Base-by-base conservation (phyloP, 371 early-diverging fungal species). In the Mortierella sp. region DNA sequence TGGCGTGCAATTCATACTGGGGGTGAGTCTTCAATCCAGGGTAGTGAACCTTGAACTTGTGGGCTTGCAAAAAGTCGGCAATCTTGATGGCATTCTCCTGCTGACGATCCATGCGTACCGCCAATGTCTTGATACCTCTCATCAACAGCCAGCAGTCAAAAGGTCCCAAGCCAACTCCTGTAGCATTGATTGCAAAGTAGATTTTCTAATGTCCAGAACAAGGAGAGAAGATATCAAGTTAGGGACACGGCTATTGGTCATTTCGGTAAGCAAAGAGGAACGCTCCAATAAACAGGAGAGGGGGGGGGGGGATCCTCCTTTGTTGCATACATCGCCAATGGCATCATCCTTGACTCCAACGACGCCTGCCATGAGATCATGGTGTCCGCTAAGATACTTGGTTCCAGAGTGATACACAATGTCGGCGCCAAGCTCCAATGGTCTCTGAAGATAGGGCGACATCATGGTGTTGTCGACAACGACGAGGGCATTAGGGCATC, bases 381-480 rank as follows among this genome's bases (percentile, higher is more conserved):
- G 94, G 74, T 96, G 96, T n/a, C 96, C 96, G 27, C 90, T 89
- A 28, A 96, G 81, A 78, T 92, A 95, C 79, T 96, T 96, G 27
- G 95, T 96, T 13, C 91, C 94, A 9, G 92, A 92, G 63, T 96
- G 94, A 54, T 93, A 93, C 1, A 86, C 90, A 57, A 96, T 91
- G 79, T 95, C 95, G 6, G 95, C 95, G 24, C 95, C 96, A 21
- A 93, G 80, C 48, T 92, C 90, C n/a, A 96, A 80, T 1, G 95
- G 91, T 24, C 88, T 83, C 78, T 93, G 93, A n/a, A 94, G 82
- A 56, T 93, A 91, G 29, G 96, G 96, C 21, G 89, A 89, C 94
- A 94, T 93, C 93, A 96, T 94, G 62, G 96, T 96, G 71, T 96
- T 96, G 71, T 96, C 96, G 3, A 96, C 96, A 22, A 94, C 94